Base-by-base conservation (phyloP, 2,329 filamentous ascomycete genomes). In the Hymenoscyphus scutula region DNA sequence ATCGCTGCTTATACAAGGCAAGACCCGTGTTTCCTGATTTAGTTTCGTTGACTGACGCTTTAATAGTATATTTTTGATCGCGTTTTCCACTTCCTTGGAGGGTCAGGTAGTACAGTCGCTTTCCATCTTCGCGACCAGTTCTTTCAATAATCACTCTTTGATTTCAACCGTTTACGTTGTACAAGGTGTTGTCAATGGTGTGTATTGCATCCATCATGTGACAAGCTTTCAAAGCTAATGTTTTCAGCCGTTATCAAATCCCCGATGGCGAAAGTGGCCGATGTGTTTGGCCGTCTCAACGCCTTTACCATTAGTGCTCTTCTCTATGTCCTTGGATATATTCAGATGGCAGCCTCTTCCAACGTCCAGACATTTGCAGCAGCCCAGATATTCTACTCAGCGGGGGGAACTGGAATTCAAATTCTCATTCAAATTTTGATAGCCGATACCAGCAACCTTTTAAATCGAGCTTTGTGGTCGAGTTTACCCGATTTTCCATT, bases 291-390 rank as follows among this genome's bases (percentile, higher is more conserved):
- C 37, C 80, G 81, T 54, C 73, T 76, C 45, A 77, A 82, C 62
- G 79, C 79, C 0, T 81, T 81, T 67, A 67, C 75, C 27, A 69
- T 76, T 59, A 77, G 77, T 67, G 69, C 81, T 15, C 45, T 78
- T 30, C 72, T 82, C 30, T 77, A 77, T 63, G 53, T 69, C 5
- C 68, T 82, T 6, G 83, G 83, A 6, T 78, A 87, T 77, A 79
- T 87, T 65, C 81, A 91, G 74, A 89, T 89, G 78, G 88, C 89
- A 8, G 79, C 78, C 0, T 89, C 83, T 71, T 78, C 80, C 2
- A 82, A 82, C 62, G 80, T 89, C 11, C 74, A 82, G 65, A 84
- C 81, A 0, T 90, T 86, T 71, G 83, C 83, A 38, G 86, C 86
- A 1, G 70, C 69, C 5, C 66, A 72, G 66, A 85, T 90, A 2